Evolutionary conservation across 768 basidiomycete species (phyloP).

Genomic region (Tulasnella sp.): DNA sequence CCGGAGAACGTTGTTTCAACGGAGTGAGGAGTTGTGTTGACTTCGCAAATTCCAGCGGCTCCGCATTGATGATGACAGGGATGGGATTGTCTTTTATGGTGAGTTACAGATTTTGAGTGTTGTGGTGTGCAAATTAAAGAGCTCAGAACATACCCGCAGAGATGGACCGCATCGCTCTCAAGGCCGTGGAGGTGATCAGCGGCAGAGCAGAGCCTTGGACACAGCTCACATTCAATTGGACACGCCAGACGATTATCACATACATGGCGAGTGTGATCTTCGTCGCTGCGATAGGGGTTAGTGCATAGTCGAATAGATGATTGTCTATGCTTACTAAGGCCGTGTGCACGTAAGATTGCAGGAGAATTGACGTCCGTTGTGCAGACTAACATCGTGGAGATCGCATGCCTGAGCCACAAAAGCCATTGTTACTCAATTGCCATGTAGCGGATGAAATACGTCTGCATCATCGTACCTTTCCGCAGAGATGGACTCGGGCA

Average conservation of each 20-base stretch:
- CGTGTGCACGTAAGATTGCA: constrained; percentile 34
- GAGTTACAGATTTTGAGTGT: not conserved
- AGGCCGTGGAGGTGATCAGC: constrained; percentile 44
- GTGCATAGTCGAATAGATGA: not conserved
- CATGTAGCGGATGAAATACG: not conserved
- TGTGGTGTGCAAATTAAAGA: not conserved
- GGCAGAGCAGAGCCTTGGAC: constrained; percentile 40
- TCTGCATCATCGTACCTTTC: constrained; percentile 27
- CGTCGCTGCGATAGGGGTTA: constrained; percentile 27
- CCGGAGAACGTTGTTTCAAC: constrained; percentile 53
- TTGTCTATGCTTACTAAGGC: constrained; percentile 10
- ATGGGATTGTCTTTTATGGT: constrained; percentile 36
- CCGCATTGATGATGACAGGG: constrained; percentile 34
- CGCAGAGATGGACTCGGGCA: constrained; percentile 43
- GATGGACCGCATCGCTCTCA: constrained; percentile 30
- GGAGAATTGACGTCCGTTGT: constrained; percentile 24
- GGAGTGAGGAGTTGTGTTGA: constrained; percentile 45
- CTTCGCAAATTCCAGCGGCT: constrained; percentile 42
- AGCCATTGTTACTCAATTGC: not conserved
- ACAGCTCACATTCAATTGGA: constrained; percentile 43
- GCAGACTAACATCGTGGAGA: constrained; percentile 24
- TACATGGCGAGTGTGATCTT: constrained; percentile 34
- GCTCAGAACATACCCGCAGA: constrained; percentile 40
- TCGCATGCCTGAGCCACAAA: constrained; percentile 31
- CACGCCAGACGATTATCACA: constrained; percentile 41